Base-by-base conservation (phyloP, 2,329 filamentous ascomycete species). In the Trichoderma pleuroti region DNA sequence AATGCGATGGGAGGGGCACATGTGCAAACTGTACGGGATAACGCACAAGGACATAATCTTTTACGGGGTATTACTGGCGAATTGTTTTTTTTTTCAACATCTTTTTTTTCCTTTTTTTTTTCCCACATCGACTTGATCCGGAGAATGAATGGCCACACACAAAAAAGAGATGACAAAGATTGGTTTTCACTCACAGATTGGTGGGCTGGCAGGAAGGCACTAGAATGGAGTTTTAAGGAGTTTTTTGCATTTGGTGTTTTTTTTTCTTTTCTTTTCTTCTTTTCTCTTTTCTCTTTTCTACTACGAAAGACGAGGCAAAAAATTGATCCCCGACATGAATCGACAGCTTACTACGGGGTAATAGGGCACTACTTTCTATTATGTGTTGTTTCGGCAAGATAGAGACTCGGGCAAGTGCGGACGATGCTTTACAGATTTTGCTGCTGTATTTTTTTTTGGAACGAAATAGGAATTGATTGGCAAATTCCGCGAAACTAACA, bases 211-310 rank as follows among this genome's bases (percentile, higher is more conserved):
- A 24, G 59, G 28, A 21, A 30, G 56, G 54, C 18, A 49, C 36
- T 68, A 68, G 62, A 70, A 57, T 49, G 68, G 68, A 39, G 68
- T 65, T 66, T 46, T 4, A 5, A 9, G 65, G 65, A 60, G 56
- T 61, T 68, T 26, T 26, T 68, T 52, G 56, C 54, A 26, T 16
- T 16, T 32, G 52, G 54, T 60, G 36, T 59, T 57, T 39, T 46
- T n/a, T n/a, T 68, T 46, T 46, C 1, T 12, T 49, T 12, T 10
- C 4, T 12, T 46, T 5, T n/a, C n/a, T 36, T 36, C 34, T 11
- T 42, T 46, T 21, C 10, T 21, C 4, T 14, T 12, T 11, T 42
- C 18, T 12, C 10, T 21, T 4, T 49, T 21, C n/a, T 60, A n/a
- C n/a, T 52, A 60, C 56, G 28, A 68, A 68, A 49, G 56, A 61